A percentile compares a stretch with the other conserved stretches of the same genome.
phyloP scores from a whole-genome alignment of 1,284 basidiomycete genomes.

The Filobasidium uniguttulatum region DNA sequence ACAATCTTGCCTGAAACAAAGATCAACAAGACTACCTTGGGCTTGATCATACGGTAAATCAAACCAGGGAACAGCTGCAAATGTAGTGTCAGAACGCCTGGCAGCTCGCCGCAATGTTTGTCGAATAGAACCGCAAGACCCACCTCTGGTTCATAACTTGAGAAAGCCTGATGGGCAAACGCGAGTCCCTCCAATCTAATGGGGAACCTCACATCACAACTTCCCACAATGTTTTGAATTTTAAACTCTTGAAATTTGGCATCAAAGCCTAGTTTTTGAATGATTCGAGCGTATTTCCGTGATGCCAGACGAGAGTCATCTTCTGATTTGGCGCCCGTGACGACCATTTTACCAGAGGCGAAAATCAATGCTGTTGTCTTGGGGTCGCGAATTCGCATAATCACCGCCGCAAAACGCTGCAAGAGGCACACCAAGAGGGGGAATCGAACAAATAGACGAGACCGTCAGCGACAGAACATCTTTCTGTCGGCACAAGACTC shows the following conservation, averaged over 20 bases:
- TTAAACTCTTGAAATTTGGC: slow-evolving; percentile 99
- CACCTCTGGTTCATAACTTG: slow-evolving; percentile 93
- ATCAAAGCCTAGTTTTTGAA: slow-evolving; percentile 98
- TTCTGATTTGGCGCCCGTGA: slow-evolving; percentile 97
- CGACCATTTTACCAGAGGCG: slow-evolving; percentile 99
- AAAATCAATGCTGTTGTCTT: slow-evolving; percentile 99
- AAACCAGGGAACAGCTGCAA: slow-evolving; percentile 88
- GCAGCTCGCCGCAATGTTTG: neutral
- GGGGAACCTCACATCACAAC: slow-evolving; percentile 98
- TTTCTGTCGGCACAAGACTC: neutral
- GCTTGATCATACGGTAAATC: slow-evolving; percentile 99
- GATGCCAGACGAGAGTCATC: slow-evolving; percentile 94
- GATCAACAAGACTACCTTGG: slow-evolving; percentile 95
- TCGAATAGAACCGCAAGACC: slow-evolving; percentile 19
- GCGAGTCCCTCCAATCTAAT: slow-evolving; percentile 96
- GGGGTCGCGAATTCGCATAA: slow-evolving; percentile 99
- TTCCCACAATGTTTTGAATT: slow-evolving; percentile 98
- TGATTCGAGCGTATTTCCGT: slow-evolving; percentile 97
- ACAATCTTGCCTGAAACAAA: slow-evolving; percentile 99
- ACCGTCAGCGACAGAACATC: no score
- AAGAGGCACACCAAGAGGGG: slow-evolving; percentile 32
- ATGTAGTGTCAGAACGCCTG: neutral
- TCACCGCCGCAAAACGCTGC: slow-evolving; percentile 99
- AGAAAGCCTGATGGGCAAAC: slow-evolving; percentile 96
- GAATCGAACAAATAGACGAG: no score